These are phyloP conservation scores for Geotrichum europaeum DNA, from an alignment of 1,139 yeast species.

Conservation along the genomic window DNA sequence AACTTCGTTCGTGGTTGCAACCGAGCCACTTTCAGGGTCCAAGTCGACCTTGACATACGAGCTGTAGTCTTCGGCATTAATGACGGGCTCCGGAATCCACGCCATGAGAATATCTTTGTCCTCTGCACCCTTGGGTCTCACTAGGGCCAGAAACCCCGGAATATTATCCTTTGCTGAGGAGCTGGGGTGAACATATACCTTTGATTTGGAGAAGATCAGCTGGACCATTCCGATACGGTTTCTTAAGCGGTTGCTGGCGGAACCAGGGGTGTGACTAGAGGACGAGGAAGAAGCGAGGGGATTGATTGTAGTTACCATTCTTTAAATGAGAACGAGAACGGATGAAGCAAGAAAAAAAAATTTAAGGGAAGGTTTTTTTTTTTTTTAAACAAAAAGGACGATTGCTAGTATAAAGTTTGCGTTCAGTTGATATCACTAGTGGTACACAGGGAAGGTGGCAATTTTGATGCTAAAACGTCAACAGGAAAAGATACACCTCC, in stretches of 20 bases:
- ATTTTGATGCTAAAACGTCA: background rate
- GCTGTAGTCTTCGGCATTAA: slow-evolving; percentile 46
- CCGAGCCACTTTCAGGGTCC: slow-evolving; percentile 28
- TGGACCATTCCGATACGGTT: slow-evolving; percentile 24
- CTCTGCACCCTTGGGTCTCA: slow-evolving; percentile 46
- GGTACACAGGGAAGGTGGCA: background rate
- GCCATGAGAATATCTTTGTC: slow-evolving; percentile 59
- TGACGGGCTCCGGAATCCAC: slow-evolving; percentile 64
- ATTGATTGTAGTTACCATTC: background rate
- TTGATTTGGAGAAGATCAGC: slow-evolving; percentile 37
- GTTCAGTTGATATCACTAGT: background rate
- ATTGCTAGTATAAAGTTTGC: background rate
- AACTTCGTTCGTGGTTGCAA: slow-evolving; percentile 26
- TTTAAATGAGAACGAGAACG: background rate
- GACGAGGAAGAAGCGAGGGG: background rate
- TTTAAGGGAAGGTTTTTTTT: background rate
- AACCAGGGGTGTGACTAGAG: background rate
- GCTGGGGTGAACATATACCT: slow-evolving; percentile 76
- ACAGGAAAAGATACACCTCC: background rate
- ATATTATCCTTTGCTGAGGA: slow-evolving; percentile 67
- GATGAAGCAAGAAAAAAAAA: background rate
- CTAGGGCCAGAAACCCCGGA: slow-evolving; percentile 65
- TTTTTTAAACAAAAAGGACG: background rate
- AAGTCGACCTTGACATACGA: slow-evolving; percentile 51
- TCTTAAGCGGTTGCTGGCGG: background rate